phyloP scores from a whole-genome alignment of 495 filamentous ascomycete species.

The Trichoderma erinaceum region DNA sequence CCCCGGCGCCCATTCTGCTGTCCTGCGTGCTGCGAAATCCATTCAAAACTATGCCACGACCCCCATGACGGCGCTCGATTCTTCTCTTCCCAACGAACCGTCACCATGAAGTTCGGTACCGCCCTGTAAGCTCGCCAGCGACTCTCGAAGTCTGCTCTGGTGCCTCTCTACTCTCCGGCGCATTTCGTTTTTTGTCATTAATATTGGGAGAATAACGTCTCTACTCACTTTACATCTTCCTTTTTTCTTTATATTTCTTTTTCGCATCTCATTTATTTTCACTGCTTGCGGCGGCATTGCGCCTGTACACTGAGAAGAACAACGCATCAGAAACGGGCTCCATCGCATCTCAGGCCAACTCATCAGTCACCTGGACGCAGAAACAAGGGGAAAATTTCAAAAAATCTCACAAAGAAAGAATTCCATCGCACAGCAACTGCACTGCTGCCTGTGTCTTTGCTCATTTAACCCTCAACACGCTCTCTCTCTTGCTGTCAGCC shows the following conservation, averaged over 20 bases:
- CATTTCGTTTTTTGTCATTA: constrained; percentile 3
- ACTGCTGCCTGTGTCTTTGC: background rate
- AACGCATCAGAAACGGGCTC: background rate
- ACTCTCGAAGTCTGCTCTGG: constrained; percentile 16
- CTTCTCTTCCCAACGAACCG: background rate
- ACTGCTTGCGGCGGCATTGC: constrained; percentile 16
- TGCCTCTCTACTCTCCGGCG: constrained; percentile 17
- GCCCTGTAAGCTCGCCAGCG: constrained; percentile 13
- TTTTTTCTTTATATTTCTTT: background rate
- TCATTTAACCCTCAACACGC: constrained; percentile 3
- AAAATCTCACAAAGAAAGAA: background rate
- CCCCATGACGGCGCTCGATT: background rate
- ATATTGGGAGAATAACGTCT: background rate
- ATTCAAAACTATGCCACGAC: constrained; percentile 14
- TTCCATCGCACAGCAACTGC: background rate
- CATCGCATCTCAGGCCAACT: constrained; percentile 1
- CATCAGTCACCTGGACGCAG: background rate
- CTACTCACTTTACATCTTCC: constrained; percentile 5
- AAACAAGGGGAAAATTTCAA: background rate
- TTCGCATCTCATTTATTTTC: background rate
- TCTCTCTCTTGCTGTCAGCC: background rate
- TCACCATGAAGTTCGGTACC: constrained; percentile 9
- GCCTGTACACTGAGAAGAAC: constrained; percentile 16
- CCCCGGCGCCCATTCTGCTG: background rate
- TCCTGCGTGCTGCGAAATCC: background rate